These are phyloP conservation scores for Colletotrichum sp. DNA, from an alignment of 2,329 filamentous ascomycete genomes.

Conservation along the genomic window DNA sequence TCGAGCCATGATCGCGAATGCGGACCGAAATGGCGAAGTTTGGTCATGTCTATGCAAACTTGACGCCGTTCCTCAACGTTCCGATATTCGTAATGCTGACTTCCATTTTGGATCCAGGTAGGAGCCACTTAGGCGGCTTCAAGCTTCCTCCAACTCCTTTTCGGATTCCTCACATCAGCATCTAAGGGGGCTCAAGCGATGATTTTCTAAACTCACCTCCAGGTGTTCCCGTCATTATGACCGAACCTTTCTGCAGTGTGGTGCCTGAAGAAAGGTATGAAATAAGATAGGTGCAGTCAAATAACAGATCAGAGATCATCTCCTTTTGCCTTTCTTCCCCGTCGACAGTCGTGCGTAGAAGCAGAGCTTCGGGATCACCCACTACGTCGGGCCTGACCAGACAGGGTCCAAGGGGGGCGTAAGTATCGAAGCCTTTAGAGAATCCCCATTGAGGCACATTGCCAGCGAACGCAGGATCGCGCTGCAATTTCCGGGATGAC, in stretches of 20 bases:
- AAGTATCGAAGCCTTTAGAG: conserved; percentile 62
- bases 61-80: conserved; percentile 42
- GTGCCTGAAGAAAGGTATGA: conserved; percentile 44
- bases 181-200: not conserved
- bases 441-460: conserved; percentile 62
- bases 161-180: not conserved
- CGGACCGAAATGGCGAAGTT: not conserved
- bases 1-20: not conserved
- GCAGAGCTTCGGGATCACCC: conserved; percentile 44
- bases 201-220: conserved; percentile 30
- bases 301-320: conserved; percentile 45
- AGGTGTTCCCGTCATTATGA: conserved; percentile 53
- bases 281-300: conserved; percentile 42
- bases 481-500: conserved; percentile 55
- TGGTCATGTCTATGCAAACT: conserved; percentile 12
- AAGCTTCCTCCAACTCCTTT: conserved; percentile 47
- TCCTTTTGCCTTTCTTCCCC: conserved; percentile 51
- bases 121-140: conserved; percentile 39
- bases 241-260: conserved; percentile 44
- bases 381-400: conserved; percentile 49
- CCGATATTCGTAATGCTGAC: conserved; percentile 43
- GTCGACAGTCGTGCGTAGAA: conserved; percentile 51
- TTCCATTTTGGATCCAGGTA: conserved; percentile 43
- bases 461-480: conserved; percentile 52
- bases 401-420: conserved; percentile 55